phyloP scores from a whole-genome alignment of 2,329 filamentous ascomycete genomes.

The Monosporascus sp. region DNA sequence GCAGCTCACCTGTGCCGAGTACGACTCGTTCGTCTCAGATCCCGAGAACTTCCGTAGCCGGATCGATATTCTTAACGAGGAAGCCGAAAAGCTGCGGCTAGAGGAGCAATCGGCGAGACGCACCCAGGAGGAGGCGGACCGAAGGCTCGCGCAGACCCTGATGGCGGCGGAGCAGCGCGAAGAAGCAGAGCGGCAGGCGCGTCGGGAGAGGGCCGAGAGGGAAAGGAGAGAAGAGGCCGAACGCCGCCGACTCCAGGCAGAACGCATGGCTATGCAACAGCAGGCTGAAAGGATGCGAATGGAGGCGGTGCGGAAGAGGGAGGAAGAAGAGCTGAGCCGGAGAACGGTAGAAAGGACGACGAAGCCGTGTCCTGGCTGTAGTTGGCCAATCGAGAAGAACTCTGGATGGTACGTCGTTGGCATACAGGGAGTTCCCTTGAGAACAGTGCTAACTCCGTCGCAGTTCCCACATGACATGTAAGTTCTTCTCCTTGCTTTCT shows the following conservation, averaged over 20 bases:
- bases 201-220: background rate
- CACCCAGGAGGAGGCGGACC: conserved; percentile 36
- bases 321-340: conserved; percentile 9
- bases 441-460: background rate
- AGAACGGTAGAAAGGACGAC: conserved; percentile 7
- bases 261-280: background rate
- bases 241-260: background rate
- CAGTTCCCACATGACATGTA: conserved; percentile 17
- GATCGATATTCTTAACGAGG: conserved; percentile 30
- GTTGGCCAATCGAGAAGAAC: conserved; percentile 14
- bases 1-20: conserved; percentile 17
- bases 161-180: conserved; percentile 2
- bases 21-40: conserved; percentile 11
- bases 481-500: background rate
- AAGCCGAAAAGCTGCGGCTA: conserved; percentile 28
- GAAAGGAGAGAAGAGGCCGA: background rate
- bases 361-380: conserved; percentile 11
- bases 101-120: conserved; percentile 27
- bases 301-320: conserved; percentile 2
- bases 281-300: background rate
- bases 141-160: conserved; percentile 1
- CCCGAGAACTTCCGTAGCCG: conserved; percentile 7
- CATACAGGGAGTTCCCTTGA: background rate
- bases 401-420: conserved; percentile 10
- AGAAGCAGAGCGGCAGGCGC: background rate